Evolutionary conservation across 129 eudicot species (phyloP), one percentile per base, ranked within the genome.

Genomic region (Glebionis coronaria): DNA sequence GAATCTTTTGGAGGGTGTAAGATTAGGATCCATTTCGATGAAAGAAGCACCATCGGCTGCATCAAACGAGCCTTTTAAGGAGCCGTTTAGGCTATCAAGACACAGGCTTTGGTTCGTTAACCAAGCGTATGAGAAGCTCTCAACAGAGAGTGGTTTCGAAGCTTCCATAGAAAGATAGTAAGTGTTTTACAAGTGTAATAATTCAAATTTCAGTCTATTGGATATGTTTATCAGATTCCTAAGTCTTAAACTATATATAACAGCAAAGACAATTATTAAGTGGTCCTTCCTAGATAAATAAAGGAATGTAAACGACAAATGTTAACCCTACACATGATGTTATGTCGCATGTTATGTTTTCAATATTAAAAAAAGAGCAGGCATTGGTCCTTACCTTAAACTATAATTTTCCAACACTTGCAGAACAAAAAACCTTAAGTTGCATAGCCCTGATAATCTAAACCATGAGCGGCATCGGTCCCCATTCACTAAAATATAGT

Each of bases 21-120:
- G 73, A 45, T 79, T 82, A 1, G 96, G 96, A 53, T 91, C 98
- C 88, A 91, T 91, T 69, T 91, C 98, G 14, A 91, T 91, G 89
- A 91, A 91, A 42, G 84, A 85, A 54, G 88, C 73, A 40, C 77
- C 78, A 53, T 90, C 91, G 14, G 84, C 20, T 25, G 70, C 78
- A 75, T 87, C 88, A 64, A 87, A 66, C 7, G 88, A 84, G 61
- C 69, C 71, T 63, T 90, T 71, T 69, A 81, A 71, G 2, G 96
- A 88, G 9, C 78, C 53, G 3, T 75, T 81, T 1, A 73, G 65
- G 73, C 84, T 84, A 12, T 69, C 77, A 2, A 69, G 67, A 20
- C 87, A 72, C 14, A 20, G 82, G 55, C 73, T 80, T 6, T 71
- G 53, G 76, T 84, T 79, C 11, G 66, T 80, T 18, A 87, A 56